Evolutionary conservation across 2,329 filamentous ascomycete species (phyloP), one percentile per base, ranked within the genome.

Genomic region (Pseudogymnoascus sp.): DNA sequence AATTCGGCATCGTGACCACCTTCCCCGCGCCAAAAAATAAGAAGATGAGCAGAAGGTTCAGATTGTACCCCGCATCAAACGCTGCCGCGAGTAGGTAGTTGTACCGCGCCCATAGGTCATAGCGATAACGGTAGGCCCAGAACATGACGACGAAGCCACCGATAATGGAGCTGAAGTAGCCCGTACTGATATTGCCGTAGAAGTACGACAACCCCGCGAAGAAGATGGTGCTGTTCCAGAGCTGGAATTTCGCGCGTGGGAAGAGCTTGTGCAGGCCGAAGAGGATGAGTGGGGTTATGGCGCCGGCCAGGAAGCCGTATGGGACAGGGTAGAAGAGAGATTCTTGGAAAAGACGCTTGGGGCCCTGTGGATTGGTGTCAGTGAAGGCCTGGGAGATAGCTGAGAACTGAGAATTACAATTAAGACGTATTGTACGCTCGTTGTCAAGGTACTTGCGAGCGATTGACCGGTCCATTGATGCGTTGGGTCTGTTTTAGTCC

Each of bases 141-240:
- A 77, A 84, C 81, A 86, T 86, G 64, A 84, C 81, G 37, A 86
- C 76, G 64, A 82, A 85, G 0, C 83, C 83, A n/a, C 83, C 83
- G 12, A 87, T 78, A 64, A 86, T 82, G 14, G 76, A 77, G 21
- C 80, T 83, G 11, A 81, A 77, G 68, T 84, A 83, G 0, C 84
- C 84, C 0, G 84, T 86, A 63, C 80, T 84, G 60, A 87, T 75
- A 68, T 87, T 87, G 3, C 84, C 84, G 69, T 84, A 86, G 71
- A 86, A 87, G 42, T 75, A 76, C 0, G 82, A 74, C 64, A 84
- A 73, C 3, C 79, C 78, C 1, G 79, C 81, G 70, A 83, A 85
- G 75, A 87, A 87, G 62, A 87, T 87, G 3, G 83, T 86, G 18
- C 81, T 79, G 68, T 87, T 87, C 79, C 79, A 84, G 16, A 86